These are phyloP conservation scores for Colletotrichum acutatum DNA, from an alignment of 2,329 filamentous ascomycete species.

Conservation along the genomic window DNA sequence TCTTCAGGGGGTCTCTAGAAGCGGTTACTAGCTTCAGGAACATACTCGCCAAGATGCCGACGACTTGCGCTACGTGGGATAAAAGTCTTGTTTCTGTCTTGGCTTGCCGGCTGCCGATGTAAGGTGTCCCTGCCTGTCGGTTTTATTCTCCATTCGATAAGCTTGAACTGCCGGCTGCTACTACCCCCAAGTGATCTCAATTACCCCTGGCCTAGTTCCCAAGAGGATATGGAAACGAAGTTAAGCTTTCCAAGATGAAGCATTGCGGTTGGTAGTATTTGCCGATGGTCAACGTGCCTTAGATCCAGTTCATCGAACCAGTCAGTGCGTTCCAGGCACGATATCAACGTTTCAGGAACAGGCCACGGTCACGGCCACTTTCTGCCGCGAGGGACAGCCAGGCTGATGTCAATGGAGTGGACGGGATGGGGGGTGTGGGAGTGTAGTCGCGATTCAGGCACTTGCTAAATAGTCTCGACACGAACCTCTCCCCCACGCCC, in stretches of 20 bases:
- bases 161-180: background rate
- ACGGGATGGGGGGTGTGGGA: background rate
- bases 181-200: background rate
- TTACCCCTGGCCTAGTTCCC: background rate
- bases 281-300: slow-evolving; percentile 9
- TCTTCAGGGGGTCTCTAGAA: slow-evolving; percentile 20
- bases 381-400: background rate
- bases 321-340: slow-evolving; percentile 11
- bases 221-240: background rate
- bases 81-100: background rate
- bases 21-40: background rate
- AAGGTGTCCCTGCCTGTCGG: background rate
- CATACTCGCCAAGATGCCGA: slow-evolving; percentile 6
- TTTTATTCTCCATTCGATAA: background rate
- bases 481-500: background rate
- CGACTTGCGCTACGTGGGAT: background rate
- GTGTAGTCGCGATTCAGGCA: background rate
- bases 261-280: background rate
- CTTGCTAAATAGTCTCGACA: background rate
- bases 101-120: background rate
- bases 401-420: background rate
- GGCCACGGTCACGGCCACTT: background rate
- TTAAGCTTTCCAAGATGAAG: slow-evolving; percentile 9
- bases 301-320: slow-evolving; percentile 8
- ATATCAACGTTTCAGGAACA: slow-evolving; percentile 13